Evolutionary conservation across 2,329 filamentous ascomycete genomes (phyloP).

Genomic region (Paraconiothyrium brasiliense): DNA sequence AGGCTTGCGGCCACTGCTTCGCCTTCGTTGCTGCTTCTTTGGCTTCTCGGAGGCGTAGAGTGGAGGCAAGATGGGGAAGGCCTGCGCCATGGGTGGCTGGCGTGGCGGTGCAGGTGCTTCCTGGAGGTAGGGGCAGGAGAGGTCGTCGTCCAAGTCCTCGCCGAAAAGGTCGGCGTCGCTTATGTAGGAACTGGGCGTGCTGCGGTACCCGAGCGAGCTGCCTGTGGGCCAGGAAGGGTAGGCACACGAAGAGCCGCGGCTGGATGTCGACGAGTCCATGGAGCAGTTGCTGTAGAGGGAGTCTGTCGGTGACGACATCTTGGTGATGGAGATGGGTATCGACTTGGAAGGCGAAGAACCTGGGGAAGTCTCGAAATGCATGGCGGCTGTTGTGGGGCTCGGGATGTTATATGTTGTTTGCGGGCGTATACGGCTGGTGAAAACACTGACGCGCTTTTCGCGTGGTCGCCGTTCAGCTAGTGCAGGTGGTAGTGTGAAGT

Average conservation of each 20-base stretch:
- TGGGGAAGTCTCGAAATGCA: slow-evolving; percentile 50
- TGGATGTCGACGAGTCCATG: slow-evolving; percentile 34
- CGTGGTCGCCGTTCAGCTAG: slow-evolving; percentile 28
- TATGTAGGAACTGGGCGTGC: slow-evolving; percentile 52
- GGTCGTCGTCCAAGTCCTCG: slow-evolving; percentile 48
- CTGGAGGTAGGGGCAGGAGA: slow-evolving; percentile 44
- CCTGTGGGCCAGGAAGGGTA: slow-evolving; percentile 53
- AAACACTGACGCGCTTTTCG: slow-evolving; percentile 18
- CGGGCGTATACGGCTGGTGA: slow-evolving; percentile 28
- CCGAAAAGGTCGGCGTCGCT: slow-evolving; percentile 54
- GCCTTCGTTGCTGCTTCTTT: slow-evolving; percentile 49
- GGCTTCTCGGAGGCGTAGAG: slow-evolving; percentile 53
- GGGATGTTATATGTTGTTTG: slow-evolving; percentile 37
- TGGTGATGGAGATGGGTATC: slow-evolving; percentile 49
- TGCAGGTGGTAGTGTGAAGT: slow-evolving; percentile 22
- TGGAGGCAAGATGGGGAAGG: slow-evolving; percentile 50
- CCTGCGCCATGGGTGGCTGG: slow-evolving; percentile 45
- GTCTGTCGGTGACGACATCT: slow-evolving; percentile 47
- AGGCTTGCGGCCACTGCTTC: slow-evolving; percentile 52
- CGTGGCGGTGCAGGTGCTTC: slow-evolving; percentile 53
- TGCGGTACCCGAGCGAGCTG: slow-evolving; percentile 48
- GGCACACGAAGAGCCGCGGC: slow-evolving; percentile 48
- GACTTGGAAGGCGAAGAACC: slow-evolving; percentile 50
- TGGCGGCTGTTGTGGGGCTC: slow-evolving; percentile 31
- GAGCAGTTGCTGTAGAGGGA: slow-evolving; percentile 51